These are phyloP conservation scores for Pyrenophora tritici-repentis DNA, from an alignment of 2,329 filamentous ascomycete genomes.

Conservation along the genomic window DNA sequence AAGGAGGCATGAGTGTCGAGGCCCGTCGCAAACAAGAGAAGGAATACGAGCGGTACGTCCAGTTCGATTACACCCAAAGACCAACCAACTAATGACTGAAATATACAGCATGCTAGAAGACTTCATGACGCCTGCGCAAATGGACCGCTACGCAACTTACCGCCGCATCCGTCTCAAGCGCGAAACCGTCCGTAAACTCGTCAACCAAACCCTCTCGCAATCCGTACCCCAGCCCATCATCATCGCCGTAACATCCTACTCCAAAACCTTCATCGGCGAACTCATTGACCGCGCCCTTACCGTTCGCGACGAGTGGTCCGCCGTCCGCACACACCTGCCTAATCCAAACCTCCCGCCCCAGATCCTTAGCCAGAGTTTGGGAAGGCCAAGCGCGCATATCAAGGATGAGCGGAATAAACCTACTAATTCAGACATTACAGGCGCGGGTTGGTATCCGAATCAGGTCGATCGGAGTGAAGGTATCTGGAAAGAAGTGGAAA, in stretches of 20 bases:
- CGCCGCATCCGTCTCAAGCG: constrained; percentile 71
- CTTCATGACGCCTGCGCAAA: constrained; percentile 69
- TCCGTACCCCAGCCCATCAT: constrained; percentile 75
- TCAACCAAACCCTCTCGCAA: constrained; percentile 81
- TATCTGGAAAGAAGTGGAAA: constrained; percentile 36
- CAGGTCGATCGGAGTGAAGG: constrained; percentile 29
- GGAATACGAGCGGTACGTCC: constrained; percentile 59
- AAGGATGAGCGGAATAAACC: constrained; percentile 35
- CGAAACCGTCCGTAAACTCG: constrained; percentile 72
- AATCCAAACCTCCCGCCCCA: constrained; percentile 34
- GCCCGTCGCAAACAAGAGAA: constrained; percentile 69
- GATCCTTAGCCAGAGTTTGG: constrained; percentile 34
- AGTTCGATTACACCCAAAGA: background rate
- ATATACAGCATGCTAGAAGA: constrained; percentile 61
- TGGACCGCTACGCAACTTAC: constrained; percentile 72
- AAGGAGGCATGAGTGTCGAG: constrained; percentile 59
- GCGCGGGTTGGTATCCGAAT: constrained; percentile 30
- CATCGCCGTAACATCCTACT: constrained; percentile 74
- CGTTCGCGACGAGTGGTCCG: constrained; percentile 73
- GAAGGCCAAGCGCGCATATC: constrained; percentile 38
- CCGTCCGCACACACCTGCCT: constrained; percentile 48
- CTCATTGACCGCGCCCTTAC: constrained; percentile 73
- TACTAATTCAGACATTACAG: constrained; percentile 33
- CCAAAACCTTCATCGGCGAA: constrained; percentile 77
- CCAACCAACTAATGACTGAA: background rate